These are phyloP conservation scores for Colletotrichum viniferum DNA, from an alignment of 2,329 filamentous ascomycete genomes.

Conservation along the genomic window DNA sequence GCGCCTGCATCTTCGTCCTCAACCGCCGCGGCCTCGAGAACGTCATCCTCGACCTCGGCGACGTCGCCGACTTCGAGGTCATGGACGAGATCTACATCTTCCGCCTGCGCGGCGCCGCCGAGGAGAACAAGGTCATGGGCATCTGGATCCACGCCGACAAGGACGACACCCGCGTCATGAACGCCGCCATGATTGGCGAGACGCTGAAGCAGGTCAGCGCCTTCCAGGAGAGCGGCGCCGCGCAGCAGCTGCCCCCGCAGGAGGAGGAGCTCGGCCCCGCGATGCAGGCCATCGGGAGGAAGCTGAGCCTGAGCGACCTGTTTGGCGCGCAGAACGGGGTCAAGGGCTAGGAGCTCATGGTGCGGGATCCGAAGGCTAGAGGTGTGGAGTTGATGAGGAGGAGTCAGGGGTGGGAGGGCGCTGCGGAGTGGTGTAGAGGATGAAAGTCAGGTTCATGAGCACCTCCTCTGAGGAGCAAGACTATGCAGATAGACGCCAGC, in stretches of 20 bases:
- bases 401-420: background rate
- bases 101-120: conserved; percentile 37
- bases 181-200: conserved; percentile 45
- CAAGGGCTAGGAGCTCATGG: conserved; percentile 18
- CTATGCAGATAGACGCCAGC: background rate
- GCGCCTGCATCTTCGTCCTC: conserved; percentile 71
- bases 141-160: conserved; percentile 60
- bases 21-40: conserved; percentile 76
- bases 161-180: conserved; percentile 46
- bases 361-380: background rate
- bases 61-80: conserved; percentile 68
- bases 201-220: conserved; percentile 39
- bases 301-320: conserved; percentile 49
- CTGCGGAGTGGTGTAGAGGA: background rate
- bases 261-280: conserved; percentile 37
- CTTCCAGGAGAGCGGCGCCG: background rate
- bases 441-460: background rate
- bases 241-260: background rate
- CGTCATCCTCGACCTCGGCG: conserved; percentile 67
- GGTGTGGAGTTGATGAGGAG: background rate
- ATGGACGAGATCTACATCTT: conserved; percentile 59
- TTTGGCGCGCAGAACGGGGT: conserved; percentile 39
- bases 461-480: background rate
- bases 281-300: conserved; percentile 48
- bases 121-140: conserved; percentile 49